Evolutionary conservation across 2,329 filamentous ascomycete genomes (phyloP).

Genomic region (Colletotrichum brevisporum): DNA sequence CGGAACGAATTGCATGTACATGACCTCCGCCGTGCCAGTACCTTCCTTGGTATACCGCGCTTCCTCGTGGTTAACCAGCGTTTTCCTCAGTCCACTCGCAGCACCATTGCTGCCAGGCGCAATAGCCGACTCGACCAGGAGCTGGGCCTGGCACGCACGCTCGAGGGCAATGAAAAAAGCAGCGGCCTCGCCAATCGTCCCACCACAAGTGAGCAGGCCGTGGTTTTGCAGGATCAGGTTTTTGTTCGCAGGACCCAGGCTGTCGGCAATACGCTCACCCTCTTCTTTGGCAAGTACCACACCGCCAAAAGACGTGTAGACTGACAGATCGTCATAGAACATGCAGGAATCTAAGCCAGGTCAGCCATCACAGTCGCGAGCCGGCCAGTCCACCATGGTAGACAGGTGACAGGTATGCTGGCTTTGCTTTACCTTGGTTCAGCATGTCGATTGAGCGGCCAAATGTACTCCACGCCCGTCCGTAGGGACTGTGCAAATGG

Average conservation of each 20-base stretch:
- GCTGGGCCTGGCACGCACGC: constrained; percentile 75
- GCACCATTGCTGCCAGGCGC: constrained; percentile 40
- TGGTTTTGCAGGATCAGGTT: constrained; percentile 78
- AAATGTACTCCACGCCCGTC: constrained; percentile 77
- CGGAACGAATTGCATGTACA: constrained; percentile 54
- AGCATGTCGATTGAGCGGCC: constrained; percentile 76
- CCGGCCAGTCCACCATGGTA: too few relatives aligned
- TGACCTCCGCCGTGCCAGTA: constrained; percentile 46
- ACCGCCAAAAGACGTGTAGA: constrained; percentile 69
- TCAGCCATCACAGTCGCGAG: neutral
- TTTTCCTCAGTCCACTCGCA: constrained; percentile 49
- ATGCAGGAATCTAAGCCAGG: constrained; percentile 67
- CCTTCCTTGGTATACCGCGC: constrained; percentile 51
- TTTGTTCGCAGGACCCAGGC: constrained; percentile 70
- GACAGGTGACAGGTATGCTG: too few relatives aligned
- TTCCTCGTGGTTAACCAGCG: constrained; percentile 57
- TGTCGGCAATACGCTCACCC: constrained; percentile 71
- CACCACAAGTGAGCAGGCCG: constrained; percentile 76
- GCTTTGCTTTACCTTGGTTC: constrained; percentile 58
- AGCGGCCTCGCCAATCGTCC: constrained; percentile 79
- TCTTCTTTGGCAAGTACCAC: constrained; percentile 72
- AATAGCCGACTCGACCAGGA: constrained; percentile 74
- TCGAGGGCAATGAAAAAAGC: constrained; percentile 79
- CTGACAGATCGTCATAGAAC: constrained; percentile 73
- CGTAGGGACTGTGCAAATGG: constrained; percentile 74